These are phyloP conservation scores for Cytospora schulzeri DNA, from an alignment of 2,329 filamentous ascomycete genomes.

Conservation along the genomic window DNA sequence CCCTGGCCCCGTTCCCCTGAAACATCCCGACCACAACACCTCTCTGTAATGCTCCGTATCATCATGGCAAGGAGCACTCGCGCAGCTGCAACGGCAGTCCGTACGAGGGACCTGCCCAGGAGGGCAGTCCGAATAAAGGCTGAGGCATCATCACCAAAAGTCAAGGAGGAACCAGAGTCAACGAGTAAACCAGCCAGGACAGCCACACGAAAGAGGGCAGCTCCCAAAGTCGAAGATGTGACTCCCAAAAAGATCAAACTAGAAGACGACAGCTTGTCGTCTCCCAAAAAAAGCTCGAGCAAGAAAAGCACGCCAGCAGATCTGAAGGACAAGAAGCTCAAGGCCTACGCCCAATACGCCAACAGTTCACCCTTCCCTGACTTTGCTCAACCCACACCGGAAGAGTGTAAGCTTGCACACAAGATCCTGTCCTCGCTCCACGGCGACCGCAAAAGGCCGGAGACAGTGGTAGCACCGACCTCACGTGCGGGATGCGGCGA, in stretches of 20 bases:
- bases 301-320: conserved; percentile 21
- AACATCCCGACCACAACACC: background rate
- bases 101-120: conserved; percentile 15
- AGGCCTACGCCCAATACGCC: conserved; percentile 44
- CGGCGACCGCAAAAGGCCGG: conserved; percentile 64
- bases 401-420: conserved; percentile 71
- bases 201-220: conserved; percentile 22
- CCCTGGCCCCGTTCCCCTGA: background rate
- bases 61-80: conserved; percentile 25
- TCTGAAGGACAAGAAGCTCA: conserved; percentile 47
- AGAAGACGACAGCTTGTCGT: conserved; percentile 6
- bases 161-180: conserved; percentile 12
- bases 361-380: conserved; percentile 65
- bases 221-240: conserved; percentile 16
- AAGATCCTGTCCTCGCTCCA: conserved; percentile 65
- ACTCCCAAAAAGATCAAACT: conserved; percentile 20
- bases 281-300: conserved; percentile 19
- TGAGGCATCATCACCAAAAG: conserved; percentile 7
- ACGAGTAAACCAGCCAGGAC: background rate
- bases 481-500: conserved; percentile 64
- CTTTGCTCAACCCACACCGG: conserved; percentile 64
- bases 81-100: conserved; percentile 20
- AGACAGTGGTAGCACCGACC: conserved; percentile 61
- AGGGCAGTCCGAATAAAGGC: conserved; percentile 24
- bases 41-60: conserved; percentile 18